phyloP scores from a whole-genome alignment of 176 grass and related monocot species.

The Bothriochloa decipiens region DNA sequence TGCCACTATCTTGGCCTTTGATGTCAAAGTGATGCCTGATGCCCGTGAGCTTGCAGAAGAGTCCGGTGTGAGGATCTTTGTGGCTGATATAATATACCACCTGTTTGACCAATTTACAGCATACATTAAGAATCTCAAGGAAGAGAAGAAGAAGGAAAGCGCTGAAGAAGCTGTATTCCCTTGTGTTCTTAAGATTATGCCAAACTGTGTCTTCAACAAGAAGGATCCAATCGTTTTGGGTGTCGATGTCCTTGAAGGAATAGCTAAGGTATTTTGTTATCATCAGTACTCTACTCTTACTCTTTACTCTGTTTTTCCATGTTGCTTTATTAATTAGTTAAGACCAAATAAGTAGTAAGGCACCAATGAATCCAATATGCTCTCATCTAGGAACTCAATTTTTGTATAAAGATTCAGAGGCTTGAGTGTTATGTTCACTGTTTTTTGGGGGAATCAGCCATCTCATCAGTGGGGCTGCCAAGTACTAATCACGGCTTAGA shows the following conservation, averaged over 20 bases:
- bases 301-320: not conserved
- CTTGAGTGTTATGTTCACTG: not conserved
- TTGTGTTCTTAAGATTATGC: constrained; percentile 88
- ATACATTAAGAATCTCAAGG: constrained; percentile 78
- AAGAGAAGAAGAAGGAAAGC: constrained; percentile 91
- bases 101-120: constrained; percentile 93
- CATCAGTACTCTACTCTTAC: constrained; percentile 10
- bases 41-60: constrained; percentile 87
- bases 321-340: constrained; percentile 4
- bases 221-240: constrained; percentile 94
- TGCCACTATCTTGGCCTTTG: constrained; percentile 97
- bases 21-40: constrained; percentile 98
- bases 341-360: not conserved
- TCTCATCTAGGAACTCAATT: constrained; percentile 25
- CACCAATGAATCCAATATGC: not conserved
- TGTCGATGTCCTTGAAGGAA: constrained; percentile 90
- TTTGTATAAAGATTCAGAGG: not conserved
- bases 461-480: not conserved
- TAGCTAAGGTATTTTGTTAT: constrained; percentile 68
- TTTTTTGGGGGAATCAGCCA: not conserved
- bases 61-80: constrained; percentile 80
- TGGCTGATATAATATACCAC: constrained; percentile 95
- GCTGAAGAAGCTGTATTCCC: constrained; percentile 89
- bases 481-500: not conserved
- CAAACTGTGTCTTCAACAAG: constrained; percentile 89